phyloP scores from a whole-genome alignment of 129 eudicot genomes.

The Centrapalus pauciflorus region DNA sequence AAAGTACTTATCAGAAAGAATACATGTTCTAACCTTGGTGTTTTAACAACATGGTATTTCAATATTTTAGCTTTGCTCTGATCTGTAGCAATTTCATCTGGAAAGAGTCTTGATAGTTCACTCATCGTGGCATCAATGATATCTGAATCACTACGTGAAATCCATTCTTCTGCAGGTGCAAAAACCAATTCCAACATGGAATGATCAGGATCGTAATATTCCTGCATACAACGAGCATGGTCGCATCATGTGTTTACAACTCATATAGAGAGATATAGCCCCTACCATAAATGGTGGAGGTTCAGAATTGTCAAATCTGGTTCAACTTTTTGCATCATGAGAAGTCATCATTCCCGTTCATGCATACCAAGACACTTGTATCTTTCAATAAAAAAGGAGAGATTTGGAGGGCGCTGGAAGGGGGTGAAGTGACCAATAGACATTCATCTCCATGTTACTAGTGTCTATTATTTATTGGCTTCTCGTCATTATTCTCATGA shows the following conservation, averaged over 20 bases:
- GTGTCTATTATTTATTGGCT: too few relatives aligned
- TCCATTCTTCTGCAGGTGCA: slow-evolving; percentile 99
- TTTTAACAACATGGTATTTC: slow-evolving; percentile 95
- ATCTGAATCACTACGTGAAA: slow-evolving; percentile 78
- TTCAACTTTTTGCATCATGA: neutral
- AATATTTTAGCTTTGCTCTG: slow-evolving; percentile 95
- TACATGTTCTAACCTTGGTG: slow-evolving; percentile 62
- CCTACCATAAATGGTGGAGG: too few relatives aligned
- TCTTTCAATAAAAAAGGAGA: neutral
- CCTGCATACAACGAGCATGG: slow-evolving; percentile 46
- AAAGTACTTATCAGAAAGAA: neutral
- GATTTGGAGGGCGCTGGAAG: too few relatives aligned
- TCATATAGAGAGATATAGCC: neutral
- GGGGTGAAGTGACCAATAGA: too few relatives aligned
- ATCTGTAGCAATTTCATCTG: slow-evolving; percentile 92
- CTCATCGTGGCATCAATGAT: slow-evolving; percentile 94
- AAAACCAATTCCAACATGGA: slow-evolving; percentile 98
- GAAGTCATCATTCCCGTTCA: neutral
- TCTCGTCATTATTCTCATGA: too few relatives aligned
- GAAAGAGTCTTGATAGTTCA: slow-evolving; percentile 93
- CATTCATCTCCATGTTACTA: too few relatives aligned
- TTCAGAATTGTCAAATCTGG: neutral
- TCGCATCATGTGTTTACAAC: neutral
- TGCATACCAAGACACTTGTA: neutral
- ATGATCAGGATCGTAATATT: slow-evolving; percentile 77